These are phyloP conservation scores for Geotrichum citri-aurantii DNA, from an alignment of 1,139 yeast genomes.

Conservation along the genomic window DNA sequence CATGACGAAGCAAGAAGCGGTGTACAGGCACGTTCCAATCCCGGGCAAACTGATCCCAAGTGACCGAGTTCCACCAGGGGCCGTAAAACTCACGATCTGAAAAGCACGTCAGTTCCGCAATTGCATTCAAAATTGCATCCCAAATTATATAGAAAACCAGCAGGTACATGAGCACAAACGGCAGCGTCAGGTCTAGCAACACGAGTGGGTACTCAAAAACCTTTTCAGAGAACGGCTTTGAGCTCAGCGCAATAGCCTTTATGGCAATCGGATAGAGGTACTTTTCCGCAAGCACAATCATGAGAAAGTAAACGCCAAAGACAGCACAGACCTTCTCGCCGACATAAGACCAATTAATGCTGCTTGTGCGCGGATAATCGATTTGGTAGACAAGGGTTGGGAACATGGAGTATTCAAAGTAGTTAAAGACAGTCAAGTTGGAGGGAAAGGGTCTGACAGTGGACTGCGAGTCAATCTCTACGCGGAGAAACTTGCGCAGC, in stretches of 20 bases:
- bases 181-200: constrained; percentile 71
- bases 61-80: constrained; percentile 95
- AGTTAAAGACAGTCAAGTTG: constrained; percentile 62
- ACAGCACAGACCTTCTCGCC: constrained; percentile 68
- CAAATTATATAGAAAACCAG: constrained; percentile 83
- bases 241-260: constrained; percentile 49
- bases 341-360: constrained; percentile 66
- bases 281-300: constrained; percentile 78
- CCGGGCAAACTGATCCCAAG: constrained; percentile 91
- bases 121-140: constrained; percentile 84
- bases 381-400: constrained; percentile 73
- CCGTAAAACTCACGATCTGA: constrained; percentile 93
- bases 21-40: constrained; percentile 98
- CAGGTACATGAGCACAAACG: constrained; percentile 57
- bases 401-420: constrained; percentile 73
- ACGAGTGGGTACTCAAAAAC: constrained; percentile 52
- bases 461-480: constrained; percentile 31
- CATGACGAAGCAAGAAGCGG: constrained; percentile 81
- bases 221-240: constrained; percentile 44
- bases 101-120: constrained; percentile 80
- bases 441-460: constrained; percentile 51
- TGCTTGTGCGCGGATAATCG: constrained; percentile 69
- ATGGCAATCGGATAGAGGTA: constrained; percentile 71
- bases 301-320: constrained; percentile 77
- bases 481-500: constrained; percentile 11